Evolutionary conservation across 495 filamentous ascomycete genomes (phyloP), one percentile per base, ranked within the genome.

Genomic region (Tuber microsphaerosporum): DNA sequence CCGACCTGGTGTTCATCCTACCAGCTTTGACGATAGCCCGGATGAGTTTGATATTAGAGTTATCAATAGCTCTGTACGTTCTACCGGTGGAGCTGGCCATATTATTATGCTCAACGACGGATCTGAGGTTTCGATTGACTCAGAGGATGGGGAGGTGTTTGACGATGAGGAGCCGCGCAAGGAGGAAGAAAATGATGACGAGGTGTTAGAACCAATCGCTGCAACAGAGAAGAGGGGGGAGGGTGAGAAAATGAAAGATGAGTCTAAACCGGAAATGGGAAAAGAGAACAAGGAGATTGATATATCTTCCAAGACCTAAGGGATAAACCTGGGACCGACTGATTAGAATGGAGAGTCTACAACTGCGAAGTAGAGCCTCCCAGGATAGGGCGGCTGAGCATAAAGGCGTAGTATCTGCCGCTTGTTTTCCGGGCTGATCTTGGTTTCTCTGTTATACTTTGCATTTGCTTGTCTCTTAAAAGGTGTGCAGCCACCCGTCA

Each of bases 141-240:
- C n/a, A n/a, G n/a, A n/a, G n/a, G 94, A 97, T 79, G 89, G 90
- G 41, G 92, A 97, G 76, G n/a, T n/a, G n/a, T n/a, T 97, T 86
- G 94, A 97, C 84, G 88, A 89, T 51, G 46, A 51, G 71, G 93
- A 93, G 75, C 92, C 97, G 83, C 94, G 95, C 76, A 73, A 75
- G 20, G 73, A 75, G 68, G 76, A 76, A 44, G 73, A 81, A 69
- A 75, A 82, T 26, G 75, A 82, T 44, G 77, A 80, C 41, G 74
- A 82, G 70, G 75, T 73, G 17, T 71, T 76, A 26, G 48, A 74
- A 71, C 78, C 74, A 65, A 51, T 70, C 68, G 71, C 41, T 31
- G 73, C 34, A 44, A 79, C 68, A 45, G 75, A 69, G 26, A 78
- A 65, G n/a, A n/a, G 37, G 71, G 43, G 22, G 70, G 69, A 71